Evolutionary conservation across 768 basidiomycete genomes (phyloP).

Genomic region (Leucogyrophana mollusca): DNA sequence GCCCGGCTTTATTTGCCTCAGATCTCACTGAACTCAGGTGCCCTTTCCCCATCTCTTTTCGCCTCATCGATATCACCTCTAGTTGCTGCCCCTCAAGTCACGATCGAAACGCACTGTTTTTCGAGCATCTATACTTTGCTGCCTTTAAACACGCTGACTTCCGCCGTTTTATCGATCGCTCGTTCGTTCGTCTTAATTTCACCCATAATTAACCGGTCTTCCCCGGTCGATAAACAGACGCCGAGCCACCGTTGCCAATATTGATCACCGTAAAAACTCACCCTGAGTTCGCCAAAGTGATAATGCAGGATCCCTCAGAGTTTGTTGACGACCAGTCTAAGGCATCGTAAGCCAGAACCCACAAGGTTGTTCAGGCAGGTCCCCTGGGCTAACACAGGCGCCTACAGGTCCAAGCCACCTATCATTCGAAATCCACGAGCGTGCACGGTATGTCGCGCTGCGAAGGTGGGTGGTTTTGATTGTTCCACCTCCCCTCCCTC

Average conservation of each 20-base stretch:
- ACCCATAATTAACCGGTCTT: constrained; percentile 39
- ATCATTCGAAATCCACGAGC: constrained; percentile 56
- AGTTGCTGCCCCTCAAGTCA: constrained; percentile 12
- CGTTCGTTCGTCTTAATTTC: constrained; percentile 21
- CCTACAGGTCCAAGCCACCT: constrained; percentile 38
- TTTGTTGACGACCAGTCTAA: constrained; percentile 28
- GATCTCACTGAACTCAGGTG: constrained; percentile 30
- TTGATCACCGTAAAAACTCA: constrained; percentile 32
- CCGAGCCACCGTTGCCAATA: constrained; percentile 35
- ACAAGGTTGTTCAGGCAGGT: constrained; percentile 6
- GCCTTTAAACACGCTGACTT: neutral
- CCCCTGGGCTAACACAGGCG: constrained; percentile 9
- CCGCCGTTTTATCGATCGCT: too few relatives aligned
- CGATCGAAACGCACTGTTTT: neutral
- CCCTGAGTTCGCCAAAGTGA: constrained; percentile 9
- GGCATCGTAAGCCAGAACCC: constrained; percentile 17
- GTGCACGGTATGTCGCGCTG: constrained; percentile 82
- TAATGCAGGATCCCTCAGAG: constrained; percentile 29
- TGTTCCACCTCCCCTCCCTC: constrained; percentile 12
- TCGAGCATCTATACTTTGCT: neutral
- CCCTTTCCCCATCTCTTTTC: constrained; percentile 27
- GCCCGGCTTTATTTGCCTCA: constrained; percentile 41
- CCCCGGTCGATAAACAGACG: constrained; percentile 41
- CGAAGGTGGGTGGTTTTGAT: constrained; percentile 53
- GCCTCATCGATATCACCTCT: constrained; percentile 28